phyloP scores from a whole-genome alignment of 2,329 filamentous ascomycete species.

The Penicillium sp. region DNA sequence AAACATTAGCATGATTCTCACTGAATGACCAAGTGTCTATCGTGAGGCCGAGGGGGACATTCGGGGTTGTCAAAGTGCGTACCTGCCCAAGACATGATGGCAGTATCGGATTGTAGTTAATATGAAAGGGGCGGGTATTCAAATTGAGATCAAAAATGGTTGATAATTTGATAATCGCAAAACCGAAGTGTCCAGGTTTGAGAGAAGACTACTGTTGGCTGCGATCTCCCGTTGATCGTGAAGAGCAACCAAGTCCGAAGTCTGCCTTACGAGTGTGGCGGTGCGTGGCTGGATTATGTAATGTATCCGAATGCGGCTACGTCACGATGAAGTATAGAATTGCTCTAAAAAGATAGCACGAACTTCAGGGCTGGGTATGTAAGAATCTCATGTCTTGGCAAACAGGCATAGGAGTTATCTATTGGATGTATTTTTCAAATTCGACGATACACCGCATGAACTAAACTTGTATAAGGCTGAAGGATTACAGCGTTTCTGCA shows the following conservation, averaged over 20 bases:
- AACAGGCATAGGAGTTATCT: neutral
- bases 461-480: neutral
- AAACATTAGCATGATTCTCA: neutral
- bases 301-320: conserved; percentile 19
- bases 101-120: conserved; percentile 13
- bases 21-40: neutral
- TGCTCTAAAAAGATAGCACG: neutral
- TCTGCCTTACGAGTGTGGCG: conserved; percentile 12
- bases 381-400: neutral
- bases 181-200: neutral
- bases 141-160: neutral
- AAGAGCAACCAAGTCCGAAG: neutral
- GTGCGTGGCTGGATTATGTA: conserved; percentile 2
- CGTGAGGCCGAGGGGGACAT: neutral
- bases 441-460: neutral
- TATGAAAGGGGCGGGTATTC: neutral
- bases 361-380: neutral
- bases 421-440: neutral
- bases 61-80: conserved; percentile 6
- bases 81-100: conserved; percentile 73
- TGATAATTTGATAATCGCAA: neutral
- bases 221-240: neutral
- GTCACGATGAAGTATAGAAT: conserved; percentile 11
- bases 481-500: neutral
- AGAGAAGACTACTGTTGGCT: neutral